Base-by-base conservation (phyloP, 805 yeast genomes). In the Starmera caribaea region DNA sequence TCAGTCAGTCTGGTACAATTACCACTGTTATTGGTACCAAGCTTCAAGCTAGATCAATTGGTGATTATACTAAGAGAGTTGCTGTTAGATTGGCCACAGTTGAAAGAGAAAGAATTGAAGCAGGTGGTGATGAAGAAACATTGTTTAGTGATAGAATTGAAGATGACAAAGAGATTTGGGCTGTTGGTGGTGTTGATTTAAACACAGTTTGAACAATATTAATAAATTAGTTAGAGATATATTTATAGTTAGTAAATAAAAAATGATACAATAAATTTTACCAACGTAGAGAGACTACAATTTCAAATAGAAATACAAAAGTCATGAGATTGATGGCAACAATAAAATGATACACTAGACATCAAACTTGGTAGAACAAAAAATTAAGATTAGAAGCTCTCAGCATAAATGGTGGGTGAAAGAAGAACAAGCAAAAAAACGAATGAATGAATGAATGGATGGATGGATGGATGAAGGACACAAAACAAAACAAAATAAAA, bases 31-130 rank as follows among this genome's bases (percentile, higher is more conserved):
- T 64, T 10, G 66, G 69, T 8, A 76, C 76, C n/a, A 51, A 67
- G 2, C 53, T 83, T 30, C 81, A 70, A 50, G 55, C 76, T 31
- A 74, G 97, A 59, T 83, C 96, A 0, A 71, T 90, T 46, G 76
- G 81, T 17, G 98, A 90, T 53, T 90, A 86, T 60, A 82, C 94
- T 3, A 83, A 77, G 64, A 77, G 98, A 61, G 96, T 90, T 26
- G 97, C 83, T n/a, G 58, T 69, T 37, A 73, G 97, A 58, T 74
- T 90, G 50, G 97, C 96, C 0, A 68, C 66, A 17, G 88, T 86
- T 36, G 96, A 88, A 55, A 73, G 90, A 53, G 97, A 88, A 51
- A 76, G 95, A 68, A 71, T 87, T 26, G 81, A 74, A 16, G 92
- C 87, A 12, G 96, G 96, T 43, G 96, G 96, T 47, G 96, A 86